Base-by-base conservation (phyloP, 495 filamentous ascomycete species). In the Talaromyces thailandensis region DNA sequence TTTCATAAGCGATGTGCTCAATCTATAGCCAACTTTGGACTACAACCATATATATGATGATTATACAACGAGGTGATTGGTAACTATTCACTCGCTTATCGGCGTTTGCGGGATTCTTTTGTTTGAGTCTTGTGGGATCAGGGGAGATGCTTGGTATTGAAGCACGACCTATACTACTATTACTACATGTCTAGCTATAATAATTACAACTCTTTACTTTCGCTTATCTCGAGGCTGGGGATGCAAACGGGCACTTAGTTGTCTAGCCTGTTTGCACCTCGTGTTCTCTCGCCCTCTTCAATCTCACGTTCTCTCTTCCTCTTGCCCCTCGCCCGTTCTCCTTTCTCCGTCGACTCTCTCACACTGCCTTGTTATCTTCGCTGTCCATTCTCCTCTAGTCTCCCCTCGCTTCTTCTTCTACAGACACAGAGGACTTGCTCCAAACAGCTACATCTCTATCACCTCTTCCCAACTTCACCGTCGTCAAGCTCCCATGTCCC, bases 1-100 rank as follows among this genome's bases (percentile, higher is more conserved):
- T 98, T 75, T 92, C 88, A 16, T 87, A 70, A 67, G 64, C 21
- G 28, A 62, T 58, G 25, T 37, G 31, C 56, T 26, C 56, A 59
- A 59, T 37, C 29, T 52, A 53, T 24, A 50, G 16, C 37, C 21
- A 7, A 5, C 26, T 55, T 24, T 31, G 16, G 35, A 48, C 58
- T 45, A 26, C 50, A 18, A 16, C 12, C 28, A 25, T 48, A 60
- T 45, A 45, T 45, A 45, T 57, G 29, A 57, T 35, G 24, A 57
- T 57, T 35, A 53, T 23, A 53, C 50, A 48, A 48, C 18, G n/a
- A 21, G 43, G 43, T 21, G 43, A 48, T n/a, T n/a, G n/a, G n/a
- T n/a, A n/a, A n/a, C n/a, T 21, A 21, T 55, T 28, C 51, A 55
- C 51, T 55, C 51, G 23, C 51, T 55, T 26, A 55, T 28, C 24